Evolutionary conservation across 148 eudicot genomes (phyloP).

Genomic region (Nepenthes mirabilis): DNA sequence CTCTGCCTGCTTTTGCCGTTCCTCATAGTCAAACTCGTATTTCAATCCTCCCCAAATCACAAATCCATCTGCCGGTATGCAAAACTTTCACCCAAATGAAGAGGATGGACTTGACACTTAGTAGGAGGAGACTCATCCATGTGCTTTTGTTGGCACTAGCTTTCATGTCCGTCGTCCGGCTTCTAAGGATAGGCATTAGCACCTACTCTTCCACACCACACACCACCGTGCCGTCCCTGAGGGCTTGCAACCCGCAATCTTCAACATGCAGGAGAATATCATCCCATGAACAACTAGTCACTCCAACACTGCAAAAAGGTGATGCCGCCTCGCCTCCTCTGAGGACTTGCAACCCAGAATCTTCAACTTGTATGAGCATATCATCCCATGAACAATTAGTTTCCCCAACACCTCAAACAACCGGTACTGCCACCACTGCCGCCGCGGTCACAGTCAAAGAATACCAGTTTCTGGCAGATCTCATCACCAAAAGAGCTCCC

Average conservation of each 20-base stretch:
- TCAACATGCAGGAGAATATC: slow-evolving; percentile 2
- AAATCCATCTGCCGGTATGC: slow-evolving; percentile 1
- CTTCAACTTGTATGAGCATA: neutral
- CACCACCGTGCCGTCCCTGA: neutral
- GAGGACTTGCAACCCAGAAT: slow-evolving; percentile 1
- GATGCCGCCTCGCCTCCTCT: neutral
- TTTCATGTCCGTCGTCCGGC: slow-evolving; percentile 48
- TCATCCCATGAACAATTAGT: neutral
- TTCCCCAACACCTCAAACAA: neutral
- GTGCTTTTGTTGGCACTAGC: slow-evolving; percentile 42
- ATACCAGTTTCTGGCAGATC: slow-evolving; percentile 27
- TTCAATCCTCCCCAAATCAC: slow-evolving; percentile 12
- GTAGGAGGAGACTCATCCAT: slow-evolving; percentile 47
- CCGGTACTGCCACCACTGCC: neutral
- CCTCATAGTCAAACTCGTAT: slow-evolving; percentile 13
- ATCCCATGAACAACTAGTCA: no score
- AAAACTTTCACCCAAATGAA: slow-evolving; percentile 11
- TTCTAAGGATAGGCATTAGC: slow-evolving; percentile 36
- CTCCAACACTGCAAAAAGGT: no score
- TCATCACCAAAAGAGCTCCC: slow-evolving; percentile 46
- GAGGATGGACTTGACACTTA: slow-evolving; percentile 30
- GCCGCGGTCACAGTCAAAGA: slow-evolving; percentile 43
- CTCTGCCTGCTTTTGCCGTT: slow-evolving; percentile 11
- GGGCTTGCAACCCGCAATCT: neutral
- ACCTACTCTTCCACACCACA: slow-evolving; percentile 31